Evolutionary conservation across 495 filamentous ascomycete species (phyloP), one percentile per base, ranked within the genome.

Genomic region (Cenococcum geophilum): DNA sequence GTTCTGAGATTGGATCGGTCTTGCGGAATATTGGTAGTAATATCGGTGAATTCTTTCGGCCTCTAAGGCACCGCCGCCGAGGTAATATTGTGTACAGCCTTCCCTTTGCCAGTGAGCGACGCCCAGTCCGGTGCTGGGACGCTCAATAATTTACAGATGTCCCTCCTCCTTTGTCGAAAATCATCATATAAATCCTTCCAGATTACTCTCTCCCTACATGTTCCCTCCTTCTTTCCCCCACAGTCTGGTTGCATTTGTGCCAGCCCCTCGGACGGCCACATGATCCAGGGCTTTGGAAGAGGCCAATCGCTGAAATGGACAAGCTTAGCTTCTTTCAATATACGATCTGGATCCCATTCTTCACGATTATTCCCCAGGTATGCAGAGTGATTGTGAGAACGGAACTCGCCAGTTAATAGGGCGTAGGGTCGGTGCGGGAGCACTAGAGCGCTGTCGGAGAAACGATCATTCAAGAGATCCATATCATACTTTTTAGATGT

Each of bases 271-370:
- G 81, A 77, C 21, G 82, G 75, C 78, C 80, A 84, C 72, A 80
- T 78, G 20, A 88, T 72, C 88, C 88, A 91, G 0, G 88, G 88
- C 71, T 92, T 92, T 3, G 88, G 87, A 45, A 90, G 64, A 4
- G 89, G 89, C 83, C 84, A 88, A 67, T 93, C 89, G 2, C 81
- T 86, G 67, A 95, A 92, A 73, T 91, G 89, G 0, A 93, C 79
- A 14, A 89, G 79, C 65, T 86, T 91, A 10, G 86, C 87, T 68
- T 91, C 84, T 21, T 78, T 74, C 35, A 84, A 73, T 32, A 81
- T 79, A 47, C 71, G 77, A 12, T 84, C 77, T 0, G 89, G 79
- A 71, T 92, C 83, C 88, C 89, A 95, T 20, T 67, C 71, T 62
- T 86, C 82, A 3, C 76, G 69, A n/a, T 78, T 76, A 42, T 77